Evolutionary conservation across 108 stramenopile genomes (phyloP).

Genomic region (Aurantiochytrium sp.): DNA sequence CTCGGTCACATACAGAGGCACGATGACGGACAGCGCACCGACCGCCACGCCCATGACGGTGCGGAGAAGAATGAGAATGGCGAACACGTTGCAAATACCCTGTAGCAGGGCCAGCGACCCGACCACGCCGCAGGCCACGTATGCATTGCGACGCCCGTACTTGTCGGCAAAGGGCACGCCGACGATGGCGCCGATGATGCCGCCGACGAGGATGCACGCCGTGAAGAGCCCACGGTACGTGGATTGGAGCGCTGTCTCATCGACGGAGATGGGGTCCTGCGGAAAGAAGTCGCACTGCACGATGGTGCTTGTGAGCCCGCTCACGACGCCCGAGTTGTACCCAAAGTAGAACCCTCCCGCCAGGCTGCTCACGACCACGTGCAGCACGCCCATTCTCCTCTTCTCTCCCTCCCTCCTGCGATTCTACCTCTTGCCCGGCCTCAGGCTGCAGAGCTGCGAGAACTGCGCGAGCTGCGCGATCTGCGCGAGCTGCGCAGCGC

Average conservation of each 20-base stretch:
- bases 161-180: not conserved
- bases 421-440: too few species aligned
- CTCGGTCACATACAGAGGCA: not conserved
- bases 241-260: not conserved
- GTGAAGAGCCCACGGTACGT: not conserved
- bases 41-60: not conserved
- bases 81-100: not conserved
- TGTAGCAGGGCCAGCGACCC: not conserved
- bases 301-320: not conserved
- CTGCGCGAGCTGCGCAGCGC: too few species aligned
- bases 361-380: not conserved
- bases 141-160: not conserved
- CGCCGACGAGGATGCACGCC: constrained; percentile 4
- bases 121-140: not conserved
- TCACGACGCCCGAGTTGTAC: constrained; percentile 7
- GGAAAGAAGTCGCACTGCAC: not conserved
- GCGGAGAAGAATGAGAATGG: not conserved
- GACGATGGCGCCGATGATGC: not conserved
- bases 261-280: not conserved
- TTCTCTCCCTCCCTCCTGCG: too few species aligned
- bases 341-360: not conserved
- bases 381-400: not conserved
- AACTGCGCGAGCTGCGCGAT: too few species aligned
- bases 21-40: not conserved
- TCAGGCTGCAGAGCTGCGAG: too few species aligned